Percentiles rank a stretch among this genome's conserved stretches.
These are phyloP conservation scores for Talaromyces funiculosus DNA, from an alignment of 2,329 filamentous ascomycete species.

Conservation along the genomic window DNA sequence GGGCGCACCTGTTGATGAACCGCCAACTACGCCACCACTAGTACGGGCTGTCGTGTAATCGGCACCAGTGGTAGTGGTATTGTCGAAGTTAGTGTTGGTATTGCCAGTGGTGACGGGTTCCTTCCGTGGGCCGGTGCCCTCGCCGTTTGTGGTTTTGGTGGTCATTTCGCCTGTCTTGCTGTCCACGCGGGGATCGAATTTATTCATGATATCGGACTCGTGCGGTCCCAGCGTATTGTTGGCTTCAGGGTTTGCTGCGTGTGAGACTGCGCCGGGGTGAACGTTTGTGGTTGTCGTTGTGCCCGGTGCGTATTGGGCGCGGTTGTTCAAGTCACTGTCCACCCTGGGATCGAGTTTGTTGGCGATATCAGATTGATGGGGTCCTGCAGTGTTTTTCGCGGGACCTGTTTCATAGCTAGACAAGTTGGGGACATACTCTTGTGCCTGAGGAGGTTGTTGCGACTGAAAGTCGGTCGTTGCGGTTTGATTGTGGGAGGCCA, in stretches of 20 bases:
- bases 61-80: background rate
- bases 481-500: background rate
- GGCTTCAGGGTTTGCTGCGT: slow-evolving; percentile 34
- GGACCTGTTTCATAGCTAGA: slow-evolving; percentile 3
- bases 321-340: slow-evolving; percentile 27
- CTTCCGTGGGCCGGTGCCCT: background rate
- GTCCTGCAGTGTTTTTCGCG: slow-evolving; percentile 2
- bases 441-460: background rate
- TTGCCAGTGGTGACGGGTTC: background rate
- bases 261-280: slow-evolving; percentile 5
- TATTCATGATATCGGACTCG: slow-evolving; percentile 41
- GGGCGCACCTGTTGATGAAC: slow-evolving; percentile 26
- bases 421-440: background rate
- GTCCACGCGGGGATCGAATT: slow-evolving; percentile 48
- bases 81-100: background rate
- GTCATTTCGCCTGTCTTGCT: slow-evolving; percentile 19
- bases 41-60: background rate
- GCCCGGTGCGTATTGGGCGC: slow-evolving; percentile 17
- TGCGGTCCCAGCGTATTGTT: slow-evolving; percentile 40
- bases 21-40: slow-evolving; percentile 16
- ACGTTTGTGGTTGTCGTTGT: slow-evolving; percentile 12
- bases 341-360: slow-evolving; percentile 37
- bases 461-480: background rate
- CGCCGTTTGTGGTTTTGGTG: slow-evolving; percentile 15
- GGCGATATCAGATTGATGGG: slow-evolving; percentile 5